Base-by-base conservation (phyloP, 148 eudicot species). In the Mesembryanthemum crystallinum region DNA sequence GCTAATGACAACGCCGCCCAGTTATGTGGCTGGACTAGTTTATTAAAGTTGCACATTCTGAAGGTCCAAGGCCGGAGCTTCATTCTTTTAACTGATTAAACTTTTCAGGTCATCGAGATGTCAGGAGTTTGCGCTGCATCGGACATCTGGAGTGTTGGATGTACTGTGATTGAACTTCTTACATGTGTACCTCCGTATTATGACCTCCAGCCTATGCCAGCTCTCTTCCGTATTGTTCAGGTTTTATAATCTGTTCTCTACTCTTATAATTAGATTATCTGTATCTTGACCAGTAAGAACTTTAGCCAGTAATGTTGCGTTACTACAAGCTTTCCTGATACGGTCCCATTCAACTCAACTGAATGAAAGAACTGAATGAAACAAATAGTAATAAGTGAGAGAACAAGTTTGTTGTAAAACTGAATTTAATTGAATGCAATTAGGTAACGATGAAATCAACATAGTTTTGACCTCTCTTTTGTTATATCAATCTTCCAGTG, bases 61-160 rank as follows among this genome's bases (percentile, higher is more conserved):
- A 11, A 14, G 18, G 15, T 55, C 45, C 3, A 11, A 8, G 45
- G 21, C 35, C 28, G n/a, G 9, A 49, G 37, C 23, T 69, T 54
- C 23, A 14, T 73, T 55, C 45, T 78, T 45, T 33, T 33, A 15
- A 39, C 52, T 59, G 64, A 24, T 77, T 39, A 51, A 73, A 67
- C 71, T 29, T 83, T 80, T 72, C 88, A 96, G 99, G 99, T 96
- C 28, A 96, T 96, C 83, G 99, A 92, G 80, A 96, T 96, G 99
- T 92, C 99, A 2, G 99, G 99, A 75, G 99, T 96, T 83, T 96
- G 98, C 85, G 97, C 99, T 73, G 98, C 97, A 78, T 96, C 99
- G 64, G 99, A 96, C 78, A 91, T 96, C 64, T 96, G 99, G 99
- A 96, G 99, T 88, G 99, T 96, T 59, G 99, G 99, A 66, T 96